Base-by-base conservation (phyloP, 495 filamentous ascomycete genomes). In the Aspergillus nanangensis region DNA sequence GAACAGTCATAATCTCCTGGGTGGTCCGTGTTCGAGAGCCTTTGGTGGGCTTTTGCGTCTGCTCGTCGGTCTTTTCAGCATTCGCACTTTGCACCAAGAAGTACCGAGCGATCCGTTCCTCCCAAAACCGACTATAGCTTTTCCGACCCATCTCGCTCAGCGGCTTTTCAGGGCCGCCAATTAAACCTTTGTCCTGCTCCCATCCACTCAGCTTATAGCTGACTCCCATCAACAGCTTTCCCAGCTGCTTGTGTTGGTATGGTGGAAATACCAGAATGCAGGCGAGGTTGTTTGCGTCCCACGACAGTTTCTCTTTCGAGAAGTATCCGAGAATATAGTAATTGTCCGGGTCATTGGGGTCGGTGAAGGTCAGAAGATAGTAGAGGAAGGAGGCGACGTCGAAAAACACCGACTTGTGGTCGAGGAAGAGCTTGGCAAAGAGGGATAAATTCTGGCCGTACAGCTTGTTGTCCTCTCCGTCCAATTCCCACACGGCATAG, bases 351-450 rank as follows among this genome's bases (percentile, higher is more conserved):
- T 66, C 56, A 1, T 66, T 41, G 5, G 68, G 48, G 57, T 70
- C 39, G 61, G 59, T 40, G 69, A 76, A 57, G 3, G 78, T 83
- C 43, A 97, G 82, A 17, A 95, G 81, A 61, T 95, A 97, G 74
- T 96, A 99, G 53, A 91, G 82, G 70, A 99, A 99, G 45, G 87
- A 88, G 27, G 82, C 81, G 48, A 96, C 89, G 57, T 97, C 94
- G 72, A 94, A 99, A 68, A 95, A 97, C 48, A 99, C 90, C 17
- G 89, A 94, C 62, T 99, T 99, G 61, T 91, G 95, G 62, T 96
- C 91, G 44, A 98, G 83, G 65, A 96, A 98, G 41, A 98, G 78
- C 59, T 97, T 97, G n/a, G 90, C 88, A 65, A 97, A 96, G 32
- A 98, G 84, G 15, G 87, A 95, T 43, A 98, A 78, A 59, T 95